Evolutionary conservation across 108 stramenopile species (phyloP).

Genomic region (Skeletonema menzelii): DNA sequence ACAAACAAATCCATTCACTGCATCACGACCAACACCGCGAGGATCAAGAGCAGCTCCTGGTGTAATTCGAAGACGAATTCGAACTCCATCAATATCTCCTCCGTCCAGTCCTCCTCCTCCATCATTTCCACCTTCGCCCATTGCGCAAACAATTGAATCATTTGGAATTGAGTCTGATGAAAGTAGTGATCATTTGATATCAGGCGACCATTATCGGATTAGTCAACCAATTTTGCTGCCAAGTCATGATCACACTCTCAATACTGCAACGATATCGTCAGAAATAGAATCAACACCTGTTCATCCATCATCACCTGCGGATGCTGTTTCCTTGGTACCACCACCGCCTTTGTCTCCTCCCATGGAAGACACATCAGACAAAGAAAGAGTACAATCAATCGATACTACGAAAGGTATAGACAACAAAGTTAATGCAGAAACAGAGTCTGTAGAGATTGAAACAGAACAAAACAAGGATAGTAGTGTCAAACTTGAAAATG

Average conservation of each 20-base stretch:
- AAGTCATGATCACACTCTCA: neutral
- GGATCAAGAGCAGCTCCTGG: slow-evolving; percentile 21
- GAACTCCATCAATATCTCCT: slow-evolving; percentile 35
- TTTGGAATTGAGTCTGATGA: neutral
- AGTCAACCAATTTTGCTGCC: neutral
- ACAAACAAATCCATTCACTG: neutral
- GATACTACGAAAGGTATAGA: neutral
- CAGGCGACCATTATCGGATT: neutral
- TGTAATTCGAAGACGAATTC: slow-evolving; percentile 42
- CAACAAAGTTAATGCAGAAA: neutral
- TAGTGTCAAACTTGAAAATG: neutral
- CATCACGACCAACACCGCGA: slow-evolving; percentile 19
- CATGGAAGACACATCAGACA: neutral
- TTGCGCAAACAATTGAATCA: slow-evolving; percentile 3
- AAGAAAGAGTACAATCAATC: neutral
- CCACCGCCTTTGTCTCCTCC: neutral
- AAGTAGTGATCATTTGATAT: neutral
- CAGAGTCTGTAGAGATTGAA: neutral
- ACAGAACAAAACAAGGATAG: neutral
- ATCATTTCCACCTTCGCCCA: neutral
- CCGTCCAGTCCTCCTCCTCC: slow-evolving; percentile 16
- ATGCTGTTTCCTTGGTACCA: neutral
- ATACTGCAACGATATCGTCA: neutral
- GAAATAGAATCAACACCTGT: neutral
- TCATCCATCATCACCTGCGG: neutral